Evolutionary conservation across 306 rosid genomes (phyloP).

Genomic region (Abrus pulchellus): DNA sequence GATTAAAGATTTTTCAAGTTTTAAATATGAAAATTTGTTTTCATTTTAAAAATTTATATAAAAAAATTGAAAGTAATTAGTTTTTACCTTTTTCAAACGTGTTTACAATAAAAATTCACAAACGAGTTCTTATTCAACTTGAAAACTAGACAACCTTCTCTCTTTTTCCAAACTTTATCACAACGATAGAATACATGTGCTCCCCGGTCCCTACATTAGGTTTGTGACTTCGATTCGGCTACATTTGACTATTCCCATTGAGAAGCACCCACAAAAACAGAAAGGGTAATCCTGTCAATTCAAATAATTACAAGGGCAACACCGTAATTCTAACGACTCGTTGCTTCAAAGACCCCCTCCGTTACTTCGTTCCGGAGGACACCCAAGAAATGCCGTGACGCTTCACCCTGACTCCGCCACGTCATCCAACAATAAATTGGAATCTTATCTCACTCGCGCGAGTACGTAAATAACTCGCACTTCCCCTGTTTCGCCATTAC

Average conservation of each 20-base stretch:
- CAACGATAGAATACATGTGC: background rate
- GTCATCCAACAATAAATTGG: background rate
- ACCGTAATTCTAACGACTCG: background rate
- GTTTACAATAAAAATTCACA: no score
- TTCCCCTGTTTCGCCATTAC: slow-evolving; percentile 27
- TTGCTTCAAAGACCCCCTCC: background rate
- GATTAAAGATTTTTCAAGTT: no score
- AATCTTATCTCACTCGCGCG: background rate
- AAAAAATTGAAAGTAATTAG: no score
- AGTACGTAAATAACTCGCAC: background rate
- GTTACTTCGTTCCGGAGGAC: background rate
- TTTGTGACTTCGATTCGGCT: background rate
- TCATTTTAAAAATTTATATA: no score
- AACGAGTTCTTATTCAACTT: background rate
- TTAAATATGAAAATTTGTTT: no score
- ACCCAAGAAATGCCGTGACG: slow-evolving; percentile 22
- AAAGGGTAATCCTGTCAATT: background rate
- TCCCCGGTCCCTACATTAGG: background rate
- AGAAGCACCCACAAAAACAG: slow-evolving; percentile 26
- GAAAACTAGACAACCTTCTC: background rate
- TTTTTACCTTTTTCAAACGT: no score
- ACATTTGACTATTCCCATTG: slow-evolving; percentile 32
- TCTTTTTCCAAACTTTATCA: background rate
- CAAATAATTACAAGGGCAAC: background rate
- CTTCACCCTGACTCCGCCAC: slow-evolving; percentile 34